phyloP scores from a whole-genome alignment of 140 eudicot genomes.

The Ambrosia hybrid region DNA sequence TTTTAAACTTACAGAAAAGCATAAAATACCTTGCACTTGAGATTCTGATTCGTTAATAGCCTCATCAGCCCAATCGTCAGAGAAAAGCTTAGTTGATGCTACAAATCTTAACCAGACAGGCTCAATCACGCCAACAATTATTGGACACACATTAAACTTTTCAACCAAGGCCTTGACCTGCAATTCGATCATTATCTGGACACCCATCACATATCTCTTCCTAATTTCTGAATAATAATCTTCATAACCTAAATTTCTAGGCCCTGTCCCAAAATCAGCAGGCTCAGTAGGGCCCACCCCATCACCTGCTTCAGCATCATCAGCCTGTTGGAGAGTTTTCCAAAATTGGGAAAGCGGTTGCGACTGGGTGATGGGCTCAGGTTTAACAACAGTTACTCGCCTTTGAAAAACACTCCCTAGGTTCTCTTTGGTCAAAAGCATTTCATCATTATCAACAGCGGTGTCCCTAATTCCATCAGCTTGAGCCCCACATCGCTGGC shows the following conservation, averaged over 20 bases:
- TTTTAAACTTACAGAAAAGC: neutral
- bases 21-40: constrained; percentile 53
- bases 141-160: constrained; percentile 53
- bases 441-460: constrained; percentile 50
- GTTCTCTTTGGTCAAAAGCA: constrained; percentile 32
- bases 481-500: constrained; percentile 55
- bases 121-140: constrained; percentile 53
- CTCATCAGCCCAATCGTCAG: constrained; percentile 72
- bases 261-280: constrained; percentile 48
- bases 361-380: constrained; percentile 44
- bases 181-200: constrained; percentile 67
- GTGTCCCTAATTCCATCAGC: constrained; percentile 56
- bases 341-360: constrained; percentile 52
- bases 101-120: constrained; percentile 64
- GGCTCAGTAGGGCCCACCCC: constrained; percentile 68
- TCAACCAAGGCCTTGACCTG: constrained; percentile 76
- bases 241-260: constrained; percentile 31
- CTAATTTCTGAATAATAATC: constrained; percentile 59
- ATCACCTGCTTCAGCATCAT: constrained; percentile 36
- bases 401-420: constrained; percentile 27
- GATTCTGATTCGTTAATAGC: constrained; percentile 61
- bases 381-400: constrained; percentile 24
- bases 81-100: constrained; percentile 47
- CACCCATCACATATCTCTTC: constrained; percentile 68
- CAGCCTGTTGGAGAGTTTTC: constrained; percentile 33